Evolutionary conservation across 2,329 filamentous ascomycete species (phyloP), one percentile per base, ranked within the genome.

Genomic region (Parastagonospora avenae): DNA sequence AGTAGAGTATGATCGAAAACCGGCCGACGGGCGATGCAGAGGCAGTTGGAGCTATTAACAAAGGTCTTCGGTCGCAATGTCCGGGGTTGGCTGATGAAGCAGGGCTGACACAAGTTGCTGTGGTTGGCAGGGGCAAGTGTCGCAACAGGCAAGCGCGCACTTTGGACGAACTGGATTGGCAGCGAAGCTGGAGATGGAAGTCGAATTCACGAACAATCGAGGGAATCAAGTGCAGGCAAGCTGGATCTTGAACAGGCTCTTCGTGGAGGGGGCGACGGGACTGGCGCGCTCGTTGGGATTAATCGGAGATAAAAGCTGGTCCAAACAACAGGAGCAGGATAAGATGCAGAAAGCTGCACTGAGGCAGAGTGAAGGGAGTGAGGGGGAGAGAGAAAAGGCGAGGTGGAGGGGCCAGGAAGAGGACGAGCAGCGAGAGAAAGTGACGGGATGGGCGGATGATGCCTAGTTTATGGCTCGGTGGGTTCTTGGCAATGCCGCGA

Each of bases 351-450:
- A 16, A 66, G 64, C 66, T 61, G 66, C 61, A 59, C 57, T 52
- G 53, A 39, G 55, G 57, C 53, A 63, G 62, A 61, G 59, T n/a
- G 29, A 57, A 92, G 72, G 83, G 85, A 47, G 82, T 82, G 4
- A 85, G 82, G 56, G 77, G 68, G 52, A 52, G 53, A 43, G 52
- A 43, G 45, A 54, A 32, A 9, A 24, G 82, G 57, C 76, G 54
- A 57, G 59, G 52, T 60, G 55, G 57, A 62, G 57, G 50, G 59
- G 52, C 51, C 80, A 56, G 61, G 60, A 61, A 63, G 59, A 57
- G 54, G 59, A 68, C 56, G 53, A 62, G 87, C 52, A 80, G 78
- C 66, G 90, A 93, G 72, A 80, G 86, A 46, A 89, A 93, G 74
- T 81, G 84, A 84, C 81, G 54, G 61, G 54, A 55, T 42, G 59